Evolutionary conservation across 2,329 filamentous ascomycete genomes (phyloP).

Genomic region (Cladobotryum protrusum): DNA sequence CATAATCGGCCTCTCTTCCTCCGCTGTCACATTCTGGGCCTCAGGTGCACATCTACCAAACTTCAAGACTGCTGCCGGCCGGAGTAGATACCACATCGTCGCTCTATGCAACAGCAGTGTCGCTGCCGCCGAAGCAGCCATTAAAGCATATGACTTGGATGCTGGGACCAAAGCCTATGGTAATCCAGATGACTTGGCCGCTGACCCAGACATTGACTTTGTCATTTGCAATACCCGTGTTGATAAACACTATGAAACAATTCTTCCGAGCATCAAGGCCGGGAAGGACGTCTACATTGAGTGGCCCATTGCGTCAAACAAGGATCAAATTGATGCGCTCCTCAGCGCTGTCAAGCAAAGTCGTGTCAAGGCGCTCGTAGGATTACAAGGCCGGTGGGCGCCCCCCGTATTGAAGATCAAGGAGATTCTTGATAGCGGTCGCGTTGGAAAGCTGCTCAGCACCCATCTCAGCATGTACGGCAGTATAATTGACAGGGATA

Average conservation of each 20-base stretch:
- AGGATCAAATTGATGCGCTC: conserved; percentile 31
- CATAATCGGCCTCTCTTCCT: conserved; percentile 5
- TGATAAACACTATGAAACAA: conserved; percentile 38
- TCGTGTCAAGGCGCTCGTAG: conserved; percentile 38
- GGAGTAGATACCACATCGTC: conserved; percentile 32
- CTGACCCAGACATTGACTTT: conserved; percentile 36
- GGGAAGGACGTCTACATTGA: conserved; percentile 47
- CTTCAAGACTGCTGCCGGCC: background rate
- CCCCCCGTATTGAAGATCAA: conserved; percentile 39
- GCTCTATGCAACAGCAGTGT: conserved; percentile 42
- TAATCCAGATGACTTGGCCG: conserved; percentile 35
- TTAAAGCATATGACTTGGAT: conserved; percentile 32
- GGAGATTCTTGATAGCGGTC: conserved; percentile 36
- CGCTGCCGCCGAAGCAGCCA: conserved; percentile 33
- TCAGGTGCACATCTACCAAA: conserved; percentile 2
- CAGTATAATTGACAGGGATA: conserved; percentile 28
- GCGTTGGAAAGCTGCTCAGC: conserved; percentile 48
- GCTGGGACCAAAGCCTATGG: conserved; percentile 36
- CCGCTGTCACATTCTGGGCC: background rate
- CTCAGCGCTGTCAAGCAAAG: conserved; percentile 24
- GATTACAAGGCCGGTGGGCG: conserved; percentile 43
- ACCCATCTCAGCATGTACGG: conserved; percentile 37
- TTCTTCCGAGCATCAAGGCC: conserved; percentile 35
- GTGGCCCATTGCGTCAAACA: conserved; percentile 44
- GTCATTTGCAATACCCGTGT: conserved; percentile 45